Percentiles rank a stretch among this genome's conserved stretches.
Conservation (phyloP, 2,329 filamentous ascomycete genomes). For the Geosmithia putterillii region DNA sequence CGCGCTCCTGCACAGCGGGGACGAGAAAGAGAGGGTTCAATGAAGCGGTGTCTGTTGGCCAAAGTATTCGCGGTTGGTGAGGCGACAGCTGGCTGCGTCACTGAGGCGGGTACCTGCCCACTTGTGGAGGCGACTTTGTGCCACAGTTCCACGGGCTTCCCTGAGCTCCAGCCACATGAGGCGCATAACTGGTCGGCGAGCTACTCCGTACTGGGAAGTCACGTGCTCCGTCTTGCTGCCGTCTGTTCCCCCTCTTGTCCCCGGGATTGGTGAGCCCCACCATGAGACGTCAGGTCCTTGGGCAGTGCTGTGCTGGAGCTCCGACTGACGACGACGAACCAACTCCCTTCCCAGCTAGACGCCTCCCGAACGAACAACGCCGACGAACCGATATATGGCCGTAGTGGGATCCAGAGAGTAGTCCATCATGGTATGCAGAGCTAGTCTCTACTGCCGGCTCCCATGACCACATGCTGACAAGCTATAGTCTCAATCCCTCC, state of each 20-base stretch:
- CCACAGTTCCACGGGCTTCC: neutral
- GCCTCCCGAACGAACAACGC: neutral
- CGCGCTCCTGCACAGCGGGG: neutral
- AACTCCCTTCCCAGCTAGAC: neutral
- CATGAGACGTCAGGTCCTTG: slow-evolving; percentile 17
- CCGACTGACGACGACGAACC: slow-evolving; percentile 1
- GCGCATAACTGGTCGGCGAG: no score
- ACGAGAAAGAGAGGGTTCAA: neutral
- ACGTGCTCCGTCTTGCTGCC: slow-evolving; percentile 1
- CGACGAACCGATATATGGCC: neutral
- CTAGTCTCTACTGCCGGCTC: neutral
- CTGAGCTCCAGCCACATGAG: neutral
- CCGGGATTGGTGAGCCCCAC: slow-evolving; percentile 11
- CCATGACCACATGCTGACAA: neutral
- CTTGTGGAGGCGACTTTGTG: neutral
- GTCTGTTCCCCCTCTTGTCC: slow-evolving; percentile 1
- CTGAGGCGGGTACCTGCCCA: slow-evolving; percentile 4
- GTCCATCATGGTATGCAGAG: neutral
- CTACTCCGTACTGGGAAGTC: neutral
- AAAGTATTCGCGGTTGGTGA: neutral
- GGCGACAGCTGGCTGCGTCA: slow-evolving; percentile 1
- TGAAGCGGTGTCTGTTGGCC: neutral
- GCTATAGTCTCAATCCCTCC: slow-evolving; percentile 82
- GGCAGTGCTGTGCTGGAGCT: slow-evolving; percentile 13
- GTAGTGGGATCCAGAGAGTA: neutral